Evolutionary conservation across 352 stramenopile species (phyloP).

Genomic region (Pythium rishiriense): DNA sequence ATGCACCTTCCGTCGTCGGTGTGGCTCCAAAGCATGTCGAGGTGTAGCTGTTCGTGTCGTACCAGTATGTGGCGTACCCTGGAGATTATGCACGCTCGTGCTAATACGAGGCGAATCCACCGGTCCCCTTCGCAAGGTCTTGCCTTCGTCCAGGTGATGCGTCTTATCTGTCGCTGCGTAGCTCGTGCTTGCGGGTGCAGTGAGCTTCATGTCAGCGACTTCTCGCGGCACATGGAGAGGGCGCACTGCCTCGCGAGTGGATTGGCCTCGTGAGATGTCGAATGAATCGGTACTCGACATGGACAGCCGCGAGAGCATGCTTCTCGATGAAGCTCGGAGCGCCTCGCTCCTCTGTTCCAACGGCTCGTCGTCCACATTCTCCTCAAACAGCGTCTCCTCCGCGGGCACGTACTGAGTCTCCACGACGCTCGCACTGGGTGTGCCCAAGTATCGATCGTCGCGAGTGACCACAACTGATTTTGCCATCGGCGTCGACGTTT

Average conservation of each 20-base stretch:
- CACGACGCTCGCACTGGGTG: background rate
- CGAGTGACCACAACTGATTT: background rate
- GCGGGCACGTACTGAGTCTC: background rate
- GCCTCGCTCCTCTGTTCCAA: slow-evolving; percentile 1
- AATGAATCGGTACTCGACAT: slow-evolving; percentile 4
- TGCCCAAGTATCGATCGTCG: background rate
- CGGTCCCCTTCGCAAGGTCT: no score
- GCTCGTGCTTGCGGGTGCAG: background rate
- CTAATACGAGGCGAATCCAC: no score
- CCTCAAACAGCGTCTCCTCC: background rate
- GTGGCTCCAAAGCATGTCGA: slow-evolving; percentile 1
- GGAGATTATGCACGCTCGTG: no score
- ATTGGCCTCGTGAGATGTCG: background rate
- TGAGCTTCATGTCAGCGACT: background rate
- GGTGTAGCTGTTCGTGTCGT: no score
- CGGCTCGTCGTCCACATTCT: background rate
- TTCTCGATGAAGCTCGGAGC: slow-evolving; percentile 15
- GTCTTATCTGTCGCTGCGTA: no score
- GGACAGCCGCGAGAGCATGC: slow-evolving; percentile 18
- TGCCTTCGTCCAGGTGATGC: no score
- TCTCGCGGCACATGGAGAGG: background rate
- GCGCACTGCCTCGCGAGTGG: background rate
- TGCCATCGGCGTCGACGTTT: background rate
- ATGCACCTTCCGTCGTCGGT: slow-evolving; percentile 20
- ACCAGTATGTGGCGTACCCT: no score